Conservation (phyloP, 495 filamentous ascomycete genomes). For the Cryomyces minteri region DNA sequence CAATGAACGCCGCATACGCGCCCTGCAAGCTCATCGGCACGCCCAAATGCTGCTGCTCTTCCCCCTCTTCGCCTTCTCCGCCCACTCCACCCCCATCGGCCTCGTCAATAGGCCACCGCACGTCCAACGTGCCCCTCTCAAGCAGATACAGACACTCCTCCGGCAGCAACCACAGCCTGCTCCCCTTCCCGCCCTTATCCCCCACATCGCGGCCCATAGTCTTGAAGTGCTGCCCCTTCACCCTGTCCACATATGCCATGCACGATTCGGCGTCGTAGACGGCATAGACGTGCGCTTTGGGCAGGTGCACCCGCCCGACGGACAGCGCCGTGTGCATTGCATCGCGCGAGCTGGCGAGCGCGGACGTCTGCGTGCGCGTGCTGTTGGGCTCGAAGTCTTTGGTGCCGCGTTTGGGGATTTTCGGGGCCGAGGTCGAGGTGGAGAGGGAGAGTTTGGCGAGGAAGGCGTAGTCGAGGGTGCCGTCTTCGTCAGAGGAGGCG, state of each 20-base stretch:
- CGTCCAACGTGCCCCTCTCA: slow-evolving; percentile 69
- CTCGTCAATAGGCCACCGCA: slow-evolving; percentile 48
- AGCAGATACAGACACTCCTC: slow-evolving; percentile 83
- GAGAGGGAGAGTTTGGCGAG: slow-evolving; percentile 9
- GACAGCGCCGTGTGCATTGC: slow-evolving; percentile 83
- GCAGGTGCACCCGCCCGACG: slow-evolving; percentile 44
- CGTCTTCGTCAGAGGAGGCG: background rate
- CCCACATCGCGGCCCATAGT: slow-evolving; percentile 40
- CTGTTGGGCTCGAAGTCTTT: slow-evolving; percentile 95
- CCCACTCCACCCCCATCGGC: slow-evolving; percentile 10
- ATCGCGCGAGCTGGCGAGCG: slow-evolving; percentile 59
- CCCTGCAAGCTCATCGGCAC: slow-evolving; percentile 79
- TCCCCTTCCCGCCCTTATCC: slow-evolving; percentile 5
- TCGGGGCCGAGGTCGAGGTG: slow-evolving; percentile 1
- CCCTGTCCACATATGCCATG: slow-evolving; percentile 24
- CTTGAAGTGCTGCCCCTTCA: slow-evolving; percentile 34
- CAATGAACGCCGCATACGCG: slow-evolving; percentile 66
- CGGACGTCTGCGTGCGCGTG: slow-evolving; percentile 56
- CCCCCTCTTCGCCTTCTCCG: slow-evolving; percentile 14
- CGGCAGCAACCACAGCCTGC: slow-evolving; percentile 58
- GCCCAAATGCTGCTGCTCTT: slow-evolving; percentile 23
- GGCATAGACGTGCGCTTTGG: slow-evolving; percentile 34
- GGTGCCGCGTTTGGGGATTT: slow-evolving; percentile 62
- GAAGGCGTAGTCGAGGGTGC: no score
- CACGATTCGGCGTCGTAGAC: slow-evolving; percentile 32